Conservation (phyloP, 2,329 filamentous ascomycete species). For the Rhynchosporium secalis region DNA sequence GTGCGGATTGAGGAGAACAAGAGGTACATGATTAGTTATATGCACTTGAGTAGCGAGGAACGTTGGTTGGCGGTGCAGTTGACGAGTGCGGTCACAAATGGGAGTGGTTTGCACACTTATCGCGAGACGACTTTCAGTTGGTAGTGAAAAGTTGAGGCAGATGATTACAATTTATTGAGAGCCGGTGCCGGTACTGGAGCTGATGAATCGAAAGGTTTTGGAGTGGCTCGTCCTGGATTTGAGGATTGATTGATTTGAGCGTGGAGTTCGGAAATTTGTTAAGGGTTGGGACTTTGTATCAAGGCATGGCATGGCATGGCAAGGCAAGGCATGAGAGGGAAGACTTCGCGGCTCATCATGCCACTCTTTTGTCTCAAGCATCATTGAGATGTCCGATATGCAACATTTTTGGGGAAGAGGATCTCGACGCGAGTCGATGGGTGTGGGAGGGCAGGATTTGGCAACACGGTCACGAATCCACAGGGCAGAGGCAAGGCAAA, state of each 20-base stretch:
- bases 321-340: neutral
- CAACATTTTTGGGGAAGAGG: no score
- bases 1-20: conserved; percentile 35
- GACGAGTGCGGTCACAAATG: conserved; percentile 31
- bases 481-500: no score
- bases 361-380: no score
- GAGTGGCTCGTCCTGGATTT: neutral
- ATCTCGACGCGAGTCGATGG: no score
- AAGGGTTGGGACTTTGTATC: neutral
- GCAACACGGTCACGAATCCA: no score
- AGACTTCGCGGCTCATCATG: no score
- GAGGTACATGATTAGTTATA: conserved; percentile 35
- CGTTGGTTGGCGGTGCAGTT: conserved; percentile 38
- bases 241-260: neutral
- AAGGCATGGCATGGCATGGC: no score
- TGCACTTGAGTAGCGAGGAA: conserved; percentile 38
- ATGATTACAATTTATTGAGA: neutral
- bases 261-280: neutral
- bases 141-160: conserved; percentile 20
- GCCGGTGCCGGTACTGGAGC: neutral
- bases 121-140: conserved; percentile 40
- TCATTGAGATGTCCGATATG: no score
- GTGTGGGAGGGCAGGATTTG: no score
- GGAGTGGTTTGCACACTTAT: conserved; percentile 32
- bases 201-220: neutral